phyloP scores from a whole-genome alignment of 805 yeast species.

The Grigorovia humatica region DNA sequence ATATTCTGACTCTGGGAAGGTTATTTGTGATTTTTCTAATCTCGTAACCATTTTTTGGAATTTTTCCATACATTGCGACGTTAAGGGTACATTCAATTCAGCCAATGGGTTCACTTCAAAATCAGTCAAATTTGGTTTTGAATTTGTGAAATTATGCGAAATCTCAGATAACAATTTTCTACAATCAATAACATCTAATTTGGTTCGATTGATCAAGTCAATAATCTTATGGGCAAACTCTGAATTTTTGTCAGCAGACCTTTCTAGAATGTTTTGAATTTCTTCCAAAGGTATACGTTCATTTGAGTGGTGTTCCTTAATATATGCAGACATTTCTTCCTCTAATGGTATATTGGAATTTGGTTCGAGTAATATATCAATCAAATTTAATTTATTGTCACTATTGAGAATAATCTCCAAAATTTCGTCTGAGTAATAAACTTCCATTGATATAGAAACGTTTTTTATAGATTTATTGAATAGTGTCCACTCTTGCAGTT shows the following conservation, averaged over 20 bases:
- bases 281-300: neutral
- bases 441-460: conserved; percentile 34
- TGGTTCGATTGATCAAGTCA: neutral
- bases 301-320: neutral
- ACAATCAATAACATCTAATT: neutral
- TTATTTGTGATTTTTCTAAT: neutral
- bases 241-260: neutral
- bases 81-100: neutral
- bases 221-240: neutral
- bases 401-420: neutral
- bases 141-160: neutral
- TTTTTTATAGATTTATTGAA: neutral
- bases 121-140: neutral
- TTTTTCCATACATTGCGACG: neutral
- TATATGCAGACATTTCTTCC: neutral
- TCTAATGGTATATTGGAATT: neutral
- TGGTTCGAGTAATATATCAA: neutral
- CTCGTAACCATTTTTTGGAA: neutral
- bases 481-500: neutral
- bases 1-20: conserved; percentile 2
- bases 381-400: neutral
- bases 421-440: conserved; percentile 43
- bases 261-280: neutral
- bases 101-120: conserved; percentile 1
- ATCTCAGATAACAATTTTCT: neutral